Percentiles rank a stretch among this genome's conserved stretches.
Conservation (phyloP, 495 filamentous ascomycete genomes). For the Penicillium paradoxum region DNA sequence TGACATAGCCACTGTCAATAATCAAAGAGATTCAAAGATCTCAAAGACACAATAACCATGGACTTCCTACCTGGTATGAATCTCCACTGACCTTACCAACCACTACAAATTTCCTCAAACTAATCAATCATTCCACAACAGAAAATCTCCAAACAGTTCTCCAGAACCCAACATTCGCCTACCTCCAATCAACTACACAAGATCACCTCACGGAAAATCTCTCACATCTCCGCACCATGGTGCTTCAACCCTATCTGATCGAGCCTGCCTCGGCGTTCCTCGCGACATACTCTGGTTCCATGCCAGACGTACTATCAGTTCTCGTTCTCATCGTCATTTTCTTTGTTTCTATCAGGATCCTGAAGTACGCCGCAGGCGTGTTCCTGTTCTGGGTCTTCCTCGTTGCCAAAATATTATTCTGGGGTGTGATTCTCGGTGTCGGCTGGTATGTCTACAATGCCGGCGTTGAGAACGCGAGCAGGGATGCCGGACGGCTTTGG, state of each 20-base stretch:
- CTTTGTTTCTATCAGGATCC: slow-evolving; percentile 57
- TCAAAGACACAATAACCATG: slow-evolving; percentile 9
- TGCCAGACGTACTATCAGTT: slow-evolving; percentile 58
- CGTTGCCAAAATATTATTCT: slow-evolving; percentile 54
- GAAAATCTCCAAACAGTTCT: slow-evolving; percentile 27
- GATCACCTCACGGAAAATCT: slow-evolving; percentile 27
- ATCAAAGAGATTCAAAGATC: not conserved
- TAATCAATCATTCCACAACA: not conserved
- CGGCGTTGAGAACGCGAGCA: slow-evolving; percentile 55
- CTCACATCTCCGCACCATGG: slow-evolving; percentile 32
- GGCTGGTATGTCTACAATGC: slow-evolving; percentile 55
- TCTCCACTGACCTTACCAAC: not conserved
- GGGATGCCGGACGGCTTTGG: slow-evolving; percentile 53
- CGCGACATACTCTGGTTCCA: slow-evolving; percentile 39
- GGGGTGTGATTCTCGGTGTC: slow-evolving; percentile 45
- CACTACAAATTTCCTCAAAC: not conserved
- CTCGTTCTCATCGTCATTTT: slow-evolving; percentile 51
- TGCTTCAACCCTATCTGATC: slow-evolving; percentile 39
- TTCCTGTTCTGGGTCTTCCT: slow-evolving; percentile 71
- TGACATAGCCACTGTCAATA: not conserved
- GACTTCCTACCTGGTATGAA: slow-evolving; percentile 22
- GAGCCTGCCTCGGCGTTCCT: slow-evolving; percentile 45
- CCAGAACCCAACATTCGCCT: slow-evolving; percentile 21
- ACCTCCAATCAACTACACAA: slow-evolving; percentile 16
- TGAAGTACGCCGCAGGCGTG: slow-evolving; percentile 61